Base-by-base conservation (phyloP, 176 grass and related monocot species). In the Oryza glaberrima region DNA sequence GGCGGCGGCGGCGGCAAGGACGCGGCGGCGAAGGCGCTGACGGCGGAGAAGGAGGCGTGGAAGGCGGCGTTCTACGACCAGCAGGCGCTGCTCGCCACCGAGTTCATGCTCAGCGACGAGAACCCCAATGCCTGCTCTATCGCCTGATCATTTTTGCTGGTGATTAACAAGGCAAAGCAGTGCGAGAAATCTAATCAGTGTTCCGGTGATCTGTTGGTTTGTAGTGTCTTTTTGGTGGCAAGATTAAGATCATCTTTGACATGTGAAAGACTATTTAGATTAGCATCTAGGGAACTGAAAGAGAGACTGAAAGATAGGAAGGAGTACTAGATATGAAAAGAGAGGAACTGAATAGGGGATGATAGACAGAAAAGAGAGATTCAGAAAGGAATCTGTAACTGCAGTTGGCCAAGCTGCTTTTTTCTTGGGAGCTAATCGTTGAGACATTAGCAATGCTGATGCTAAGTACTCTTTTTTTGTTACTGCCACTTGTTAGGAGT, bases 81-180 rank as follows among this genome's bases (percentile, higher is more conserved):
- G 61, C 77, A 94, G 65, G 75, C 88, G 8, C 22, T 91, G 9
- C 78, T 75, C 14, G 84, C 81, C 16, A 84, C 88, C 3, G 77
- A 94, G 86, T 82, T 91, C 26, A 86, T 97, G 52, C 91, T 97
- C 63, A 92, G 88, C 79, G 94, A 97, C 54, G 94, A 94, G 56
- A 97, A 97, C 81, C 94, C 94, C 76, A 97, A 97, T 72, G 88
- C 90, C 7, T 97, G 94, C 80, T 44, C 74, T 73, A 38, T 97
- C 35, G 91, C 94, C 90, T 97, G 86, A 92, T 19, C 5, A 32
- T 12, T 16, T 17, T 16, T 17, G 1, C 80, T 2, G 45, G 7
- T 2, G 25, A 7, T 5, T 11, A 12, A 9, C 41, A 1, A 46
- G 30, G 30, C 30, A 32, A 32, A 32, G 30, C 30, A 32, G 0